These are phyloP conservation scores for Leptodontidium sp. DNA, from an alignment of 2,329 filamentous ascomycete species.

Conservation along the genomic window DNA sequence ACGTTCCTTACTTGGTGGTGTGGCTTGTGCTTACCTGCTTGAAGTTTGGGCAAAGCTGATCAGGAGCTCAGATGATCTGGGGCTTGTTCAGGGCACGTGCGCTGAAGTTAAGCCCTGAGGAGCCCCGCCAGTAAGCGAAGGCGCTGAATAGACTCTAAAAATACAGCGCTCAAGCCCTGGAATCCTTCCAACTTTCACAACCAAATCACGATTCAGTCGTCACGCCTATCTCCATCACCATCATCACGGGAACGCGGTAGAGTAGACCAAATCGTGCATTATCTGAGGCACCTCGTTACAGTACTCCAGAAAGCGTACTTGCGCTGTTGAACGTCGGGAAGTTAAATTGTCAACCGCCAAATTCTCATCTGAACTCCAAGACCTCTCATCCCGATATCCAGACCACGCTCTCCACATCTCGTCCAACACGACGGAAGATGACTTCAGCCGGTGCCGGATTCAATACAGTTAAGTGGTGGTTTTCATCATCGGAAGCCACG, in stretches of 20 bases:
- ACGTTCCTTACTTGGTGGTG: background rate
- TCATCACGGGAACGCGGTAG: background rate
- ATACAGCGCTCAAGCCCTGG: background rate
- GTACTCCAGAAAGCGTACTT: background rate
- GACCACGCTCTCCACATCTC: background rate
- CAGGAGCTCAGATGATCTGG: background rate
- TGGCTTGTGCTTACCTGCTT: background rate
- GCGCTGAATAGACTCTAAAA: background rate
- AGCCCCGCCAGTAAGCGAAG: background rate
- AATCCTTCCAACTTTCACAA: background rate
- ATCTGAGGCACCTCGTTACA: background rate
- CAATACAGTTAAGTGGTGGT: background rate
- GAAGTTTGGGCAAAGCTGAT: background rate
- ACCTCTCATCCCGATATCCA: conserved; percentile 10
- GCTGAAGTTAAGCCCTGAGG: background rate
- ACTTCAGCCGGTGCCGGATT: background rate
- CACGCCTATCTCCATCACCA: too few relatives aligned
- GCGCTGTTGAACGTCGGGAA: background rate
- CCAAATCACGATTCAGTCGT: background rate
- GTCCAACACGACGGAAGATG: background rate
- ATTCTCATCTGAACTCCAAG: conserved; percentile 17
- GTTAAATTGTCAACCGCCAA: background rate
- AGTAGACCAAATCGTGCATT: background rate
- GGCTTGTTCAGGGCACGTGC: background rate
- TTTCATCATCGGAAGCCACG: background rate